Conservation (phyloP, 2,329 filamentous ascomycete genomes). For the Xylaria sp. region DNA sequence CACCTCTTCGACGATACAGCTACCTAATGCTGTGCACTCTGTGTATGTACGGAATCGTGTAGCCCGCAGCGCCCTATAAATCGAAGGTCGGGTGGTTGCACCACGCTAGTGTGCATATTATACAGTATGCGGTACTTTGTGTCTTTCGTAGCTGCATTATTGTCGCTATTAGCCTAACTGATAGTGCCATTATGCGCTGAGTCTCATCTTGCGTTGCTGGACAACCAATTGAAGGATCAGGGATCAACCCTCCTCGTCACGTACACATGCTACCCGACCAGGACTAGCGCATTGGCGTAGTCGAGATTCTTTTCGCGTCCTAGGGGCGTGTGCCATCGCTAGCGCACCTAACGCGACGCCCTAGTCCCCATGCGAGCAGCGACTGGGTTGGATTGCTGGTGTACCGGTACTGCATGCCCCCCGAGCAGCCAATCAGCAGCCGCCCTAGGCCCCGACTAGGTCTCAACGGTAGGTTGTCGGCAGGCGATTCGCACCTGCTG, state of each 20-base stretch:
- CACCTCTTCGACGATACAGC: neutral
- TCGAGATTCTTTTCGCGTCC: neutral
- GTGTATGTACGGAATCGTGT: no score
- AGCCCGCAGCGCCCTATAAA: no score
- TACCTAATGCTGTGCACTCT: neutral
- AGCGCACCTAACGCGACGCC: neutral
- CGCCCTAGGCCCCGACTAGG: neutral
- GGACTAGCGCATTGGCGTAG: neutral
- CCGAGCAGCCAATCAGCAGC: neutral
- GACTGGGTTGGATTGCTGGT: neutral
- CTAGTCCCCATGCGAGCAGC: slow-evolving; percentile 5
- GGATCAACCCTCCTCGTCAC: neutral
- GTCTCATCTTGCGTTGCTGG: slow-evolving; percentile 5
- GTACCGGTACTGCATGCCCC: neutral
- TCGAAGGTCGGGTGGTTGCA: no score
- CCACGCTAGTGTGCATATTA: no score
- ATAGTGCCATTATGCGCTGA: neutral
- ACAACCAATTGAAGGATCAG: neutral
- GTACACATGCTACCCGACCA: neutral
- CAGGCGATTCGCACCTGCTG: neutral
- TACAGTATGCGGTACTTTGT: neutral
- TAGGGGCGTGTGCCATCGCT: neutral
- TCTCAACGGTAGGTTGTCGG: neutral
- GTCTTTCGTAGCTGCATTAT: neutral
- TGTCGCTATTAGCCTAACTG: neutral